phyloP scores from a whole-genome alignment of 75 land plant species.

The Cupressus sempervirens region DNA sequence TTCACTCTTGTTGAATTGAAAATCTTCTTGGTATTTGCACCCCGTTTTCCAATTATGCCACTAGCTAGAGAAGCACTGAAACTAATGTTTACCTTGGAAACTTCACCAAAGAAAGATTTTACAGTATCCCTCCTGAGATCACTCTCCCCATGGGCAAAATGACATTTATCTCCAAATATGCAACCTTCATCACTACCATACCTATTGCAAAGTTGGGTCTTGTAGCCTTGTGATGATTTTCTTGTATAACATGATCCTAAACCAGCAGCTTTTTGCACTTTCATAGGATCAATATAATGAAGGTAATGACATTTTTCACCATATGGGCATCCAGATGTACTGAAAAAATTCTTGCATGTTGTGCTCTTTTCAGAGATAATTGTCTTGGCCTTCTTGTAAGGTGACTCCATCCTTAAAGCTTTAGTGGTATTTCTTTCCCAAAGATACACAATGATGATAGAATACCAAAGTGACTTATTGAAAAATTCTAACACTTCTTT shows the following conservation, averaged over 20 bases:
- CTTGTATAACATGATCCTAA: neutral
- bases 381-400: neutral
- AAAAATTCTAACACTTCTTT: too few relatives aligned
- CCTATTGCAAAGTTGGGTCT: constrained; percentile 40
- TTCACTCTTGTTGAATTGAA: constrained; percentile 59
- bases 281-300: constrained; percentile 30
- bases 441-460: too few relatives aligned
- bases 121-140: constrained; percentile 28
- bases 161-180: constrained; percentile 42
- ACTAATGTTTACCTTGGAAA: constrained; percentile 64
- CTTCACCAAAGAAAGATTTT: constrained; percentile 9
- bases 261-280: neutral
- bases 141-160: constrained; percentile 51
- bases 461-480: too few relatives aligned
- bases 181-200: constrained; percentile 37
- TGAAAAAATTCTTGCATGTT: constrained; percentile 12
- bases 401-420: neutral
- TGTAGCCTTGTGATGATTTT: constrained; percentile 2
- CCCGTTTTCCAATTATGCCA: constrained; percentile 82
- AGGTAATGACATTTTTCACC: constrained; percentile 46
- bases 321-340: constrained; percentile 46
- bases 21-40: constrained; percentile 64
- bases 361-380: neutral
- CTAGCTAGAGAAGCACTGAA: constrained; percentile 81
- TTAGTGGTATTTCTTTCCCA: neutral